Conservation (phyloP, 2,329 filamentous ascomycete species). For the Capronia epimyces region DNA sequence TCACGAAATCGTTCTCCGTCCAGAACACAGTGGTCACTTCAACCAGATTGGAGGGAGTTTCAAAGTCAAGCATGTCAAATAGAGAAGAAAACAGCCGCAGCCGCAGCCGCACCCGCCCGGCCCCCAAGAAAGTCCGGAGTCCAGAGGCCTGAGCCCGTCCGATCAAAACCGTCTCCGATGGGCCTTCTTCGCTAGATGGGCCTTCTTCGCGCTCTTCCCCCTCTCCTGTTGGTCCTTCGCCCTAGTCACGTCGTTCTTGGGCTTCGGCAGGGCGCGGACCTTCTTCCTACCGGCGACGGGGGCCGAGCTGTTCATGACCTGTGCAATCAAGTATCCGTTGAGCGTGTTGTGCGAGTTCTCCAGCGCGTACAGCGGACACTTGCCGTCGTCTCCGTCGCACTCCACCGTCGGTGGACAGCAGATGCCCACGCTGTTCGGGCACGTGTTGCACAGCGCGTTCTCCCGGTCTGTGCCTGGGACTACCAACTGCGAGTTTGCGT, state of each 20-base stretch:
- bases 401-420: conserved; percentile 24
- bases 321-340: conserved; percentile 23
- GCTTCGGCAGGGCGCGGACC: conserved; percentile 14
- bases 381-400: conserved; percentile 19
- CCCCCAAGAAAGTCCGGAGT: no score
- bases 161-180: conserved; percentile 13
- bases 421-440: conserved; percentile 21
- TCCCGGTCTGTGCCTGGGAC: neutral
- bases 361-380: conserved; percentile 21
- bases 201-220: neutral
- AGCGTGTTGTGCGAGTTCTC: conserved; percentile 18
- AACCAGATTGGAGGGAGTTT: no score
- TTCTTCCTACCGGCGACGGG: conserved; percentile 19
- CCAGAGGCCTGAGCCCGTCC: neutral
- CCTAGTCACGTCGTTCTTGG: neutral
- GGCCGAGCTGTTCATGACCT: conserved; percentile 23
- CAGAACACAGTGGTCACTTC: no score
- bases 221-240: conserved; percentile 1
- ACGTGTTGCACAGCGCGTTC: conserved; percentile 22
- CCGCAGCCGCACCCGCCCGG: no score
- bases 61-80: no score
- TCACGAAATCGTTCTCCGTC: no score
- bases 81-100: no score
- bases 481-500: neutral
- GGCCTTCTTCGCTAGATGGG: conserved; percentile 8